Conservation (phyloP, 2,329 filamentous ascomycete species). For the Corinectria fuckeliana region DNA sequence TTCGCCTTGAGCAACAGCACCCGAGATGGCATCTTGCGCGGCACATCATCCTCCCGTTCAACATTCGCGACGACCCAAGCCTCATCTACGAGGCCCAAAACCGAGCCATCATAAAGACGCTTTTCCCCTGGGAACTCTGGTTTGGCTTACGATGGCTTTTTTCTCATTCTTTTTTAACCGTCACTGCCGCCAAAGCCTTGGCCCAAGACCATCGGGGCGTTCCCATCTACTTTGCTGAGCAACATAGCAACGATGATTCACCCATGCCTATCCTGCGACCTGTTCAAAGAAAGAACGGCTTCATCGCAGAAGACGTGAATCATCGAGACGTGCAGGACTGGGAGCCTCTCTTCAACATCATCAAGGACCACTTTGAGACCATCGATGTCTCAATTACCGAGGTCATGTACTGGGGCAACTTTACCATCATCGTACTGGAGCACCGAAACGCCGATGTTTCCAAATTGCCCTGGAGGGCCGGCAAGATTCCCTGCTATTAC, state of each 20-base stretch:
- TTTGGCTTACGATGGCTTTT: neutral
- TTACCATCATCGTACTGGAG: neutral
- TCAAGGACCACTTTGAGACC: constrained; percentile 1
- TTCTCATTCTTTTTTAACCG: neutral
- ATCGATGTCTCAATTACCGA: constrained; percentile 2
- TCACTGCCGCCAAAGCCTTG: constrained; percentile 9
- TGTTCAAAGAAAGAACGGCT: neutral
- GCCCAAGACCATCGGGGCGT: constrained; percentile 7
- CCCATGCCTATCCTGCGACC: neutral
- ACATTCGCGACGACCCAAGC: neutral
- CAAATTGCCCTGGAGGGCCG: neutral
- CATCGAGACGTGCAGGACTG: neutral
- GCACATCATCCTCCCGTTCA: neutral
- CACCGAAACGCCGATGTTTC: neutral
- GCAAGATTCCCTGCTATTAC: neutral
- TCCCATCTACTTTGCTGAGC: neutral
- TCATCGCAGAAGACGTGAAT: neutral
- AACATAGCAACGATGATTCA: neutral
- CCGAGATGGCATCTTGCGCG: too few species aligned
- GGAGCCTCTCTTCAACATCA: neutral
- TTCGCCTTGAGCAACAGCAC: too few species aligned
- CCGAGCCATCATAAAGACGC: neutral
- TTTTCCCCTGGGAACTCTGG: neutral
- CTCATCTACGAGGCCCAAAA: neutral
- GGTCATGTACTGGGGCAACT: constrained; percentile 2